These are phyloP conservation scores for Dictyostelium brefeldianum DNA, from an alignment of 78 protist genomes.

Conservation along the genomic window DNA sequence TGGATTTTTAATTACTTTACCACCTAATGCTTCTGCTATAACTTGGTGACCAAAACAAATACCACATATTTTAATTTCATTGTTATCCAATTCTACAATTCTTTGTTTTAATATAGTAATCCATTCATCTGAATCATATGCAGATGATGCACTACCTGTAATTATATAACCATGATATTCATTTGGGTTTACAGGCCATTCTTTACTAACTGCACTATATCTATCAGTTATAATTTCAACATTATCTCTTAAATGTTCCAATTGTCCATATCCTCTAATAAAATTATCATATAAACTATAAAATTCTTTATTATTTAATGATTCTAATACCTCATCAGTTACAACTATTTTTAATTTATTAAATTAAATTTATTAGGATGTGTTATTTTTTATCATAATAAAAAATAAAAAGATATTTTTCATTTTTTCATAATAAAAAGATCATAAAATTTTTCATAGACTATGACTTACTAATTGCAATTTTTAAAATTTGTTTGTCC, in stretches of 20 bases:
- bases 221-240: neutral
- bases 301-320: neutral
- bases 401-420: no score
- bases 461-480: constrained; percentile 14
- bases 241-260: neutral
- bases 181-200: constrained; percentile 28
- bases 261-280: constrained; percentile 1
- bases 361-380: neutral
- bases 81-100: constrained; percentile 20
- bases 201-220: constrained; percentile 23
- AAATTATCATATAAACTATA: constrained; percentile 20
- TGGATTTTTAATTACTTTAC: constrained; percentile 42
- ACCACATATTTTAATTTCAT: constrained; percentile 68
- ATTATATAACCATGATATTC: constrained; percentile 66
- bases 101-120: constrained; percentile 21
- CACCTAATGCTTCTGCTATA: constrained; percentile 41
- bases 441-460: no score
- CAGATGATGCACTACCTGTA: constrained; percentile 47
- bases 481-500: neutral
- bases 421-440: no score
- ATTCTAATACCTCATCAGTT: constrained; percentile 33
- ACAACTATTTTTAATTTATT: neutral
- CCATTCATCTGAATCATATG: constrained; percentile 64
- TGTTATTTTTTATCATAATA: no score
- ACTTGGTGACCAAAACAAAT: constrained; percentile 85